These are phyloP conservation scores for Verticillium isaacii DNA, from an alignment of 2,329 filamentous ascomycete genomes.

Conservation along the genomic window DNA sequence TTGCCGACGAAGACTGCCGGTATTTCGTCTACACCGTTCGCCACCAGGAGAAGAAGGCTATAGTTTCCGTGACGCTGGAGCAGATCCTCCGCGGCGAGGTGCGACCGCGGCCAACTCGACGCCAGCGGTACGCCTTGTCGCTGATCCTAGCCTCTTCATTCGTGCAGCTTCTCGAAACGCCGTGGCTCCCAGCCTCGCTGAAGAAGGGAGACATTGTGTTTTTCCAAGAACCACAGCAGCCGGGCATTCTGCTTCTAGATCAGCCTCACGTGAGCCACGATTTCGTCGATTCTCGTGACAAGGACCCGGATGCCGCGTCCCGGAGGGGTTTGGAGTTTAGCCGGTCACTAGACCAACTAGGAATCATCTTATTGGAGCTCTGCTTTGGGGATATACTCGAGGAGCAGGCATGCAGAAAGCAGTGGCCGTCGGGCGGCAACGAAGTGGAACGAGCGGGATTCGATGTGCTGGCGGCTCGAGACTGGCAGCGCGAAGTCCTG, in stretches of 20 bases:
- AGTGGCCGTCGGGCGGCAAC: conserved; percentile 29
- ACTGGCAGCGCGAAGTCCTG: conserved; percentile 3
- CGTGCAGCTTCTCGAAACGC: conserved; percentile 18
- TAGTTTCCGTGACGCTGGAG: conserved; percentile 9
- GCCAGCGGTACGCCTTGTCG: conserved; percentile 16
- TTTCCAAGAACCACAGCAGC: not conserved
- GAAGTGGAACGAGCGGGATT: not conserved
- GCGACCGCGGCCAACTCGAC: conserved; percentile 7
- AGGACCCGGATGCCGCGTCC: not conserved
- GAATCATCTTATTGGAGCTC: conserved; percentile 3
- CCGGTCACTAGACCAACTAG: not conserved
- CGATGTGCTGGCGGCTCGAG: conserved; percentile 7
- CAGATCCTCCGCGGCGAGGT: conserved; percentile 9
- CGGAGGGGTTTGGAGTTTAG: not conserved
- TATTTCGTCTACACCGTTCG: conserved; percentile 14
- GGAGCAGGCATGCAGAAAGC: conserved; percentile 24
- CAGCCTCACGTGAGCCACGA: conserved; percentile 12
- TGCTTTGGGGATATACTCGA: conserved; percentile 2
- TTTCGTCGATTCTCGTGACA: not conserved
- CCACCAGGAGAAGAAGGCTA: not conserved
- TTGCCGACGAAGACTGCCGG: conserved; percentile 10
- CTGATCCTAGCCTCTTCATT: conserved; percentile 19
- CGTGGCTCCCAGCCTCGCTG: conserved; percentile 14
- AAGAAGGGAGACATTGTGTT: conserved; percentile 14
- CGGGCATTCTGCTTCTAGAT: conserved; percentile 5